Conservation (phyloP, 2,329 filamentous ascomycete genomes). For the Thermoascus crustaceus region DNA sequence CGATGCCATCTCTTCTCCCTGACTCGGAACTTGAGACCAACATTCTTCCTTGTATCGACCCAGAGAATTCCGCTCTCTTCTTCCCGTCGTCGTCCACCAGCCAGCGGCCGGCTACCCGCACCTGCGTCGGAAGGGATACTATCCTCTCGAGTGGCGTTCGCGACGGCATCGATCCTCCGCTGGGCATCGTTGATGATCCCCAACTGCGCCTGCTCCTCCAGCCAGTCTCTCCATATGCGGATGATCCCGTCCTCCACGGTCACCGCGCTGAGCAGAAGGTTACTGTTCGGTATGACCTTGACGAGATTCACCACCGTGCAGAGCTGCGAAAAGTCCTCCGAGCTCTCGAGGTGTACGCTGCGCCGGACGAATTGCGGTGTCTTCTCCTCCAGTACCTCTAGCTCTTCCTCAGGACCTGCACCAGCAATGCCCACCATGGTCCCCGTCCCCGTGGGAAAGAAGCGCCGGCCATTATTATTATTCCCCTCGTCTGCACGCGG, state of each 20-base stretch:
- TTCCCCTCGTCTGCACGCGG: slow-evolving; percentile 45
- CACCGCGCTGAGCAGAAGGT: slow-evolving; percentile 56
- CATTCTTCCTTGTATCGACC: slow-evolving; percentile 54
- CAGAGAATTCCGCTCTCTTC: slow-evolving; percentile 51
- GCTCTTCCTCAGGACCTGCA: slow-evolving; percentile 24
- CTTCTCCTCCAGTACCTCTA: not conserved
- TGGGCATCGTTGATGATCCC: slow-evolving; percentile 12
- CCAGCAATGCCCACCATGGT: slow-evolving; percentile 18
- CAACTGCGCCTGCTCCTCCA: slow-evolving; percentile 39
- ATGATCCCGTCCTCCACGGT: slow-evolving; percentile 61
- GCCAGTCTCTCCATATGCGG: slow-evolving; percentile 65
- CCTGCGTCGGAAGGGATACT: no score
- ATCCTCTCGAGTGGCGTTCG: slow-evolving; percentile 15
- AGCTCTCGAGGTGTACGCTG: slow-evolving; percentile 56
- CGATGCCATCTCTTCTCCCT: slow-evolving; percentile 41
- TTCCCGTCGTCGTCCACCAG: no score
- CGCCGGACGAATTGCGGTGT: slow-evolving; percentile 41
- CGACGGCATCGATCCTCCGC: not conserved
- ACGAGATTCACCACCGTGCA: slow-evolving; percentile 61
- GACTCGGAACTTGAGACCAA: slow-evolving; percentile 63
- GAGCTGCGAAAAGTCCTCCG: slow-evolving; percentile 67
- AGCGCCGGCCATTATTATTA: not conserved
- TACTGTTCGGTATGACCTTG: slow-evolving; percentile 53
- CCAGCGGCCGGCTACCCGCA: no score
- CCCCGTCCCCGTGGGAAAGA: not conserved